A percentile compares a stretch with the other conserved stretches of the same genome.
Conservation (phyloP, 1,284 basidiomycete genomes). For the Cutaneotrichosporon curvatum region DNA sequence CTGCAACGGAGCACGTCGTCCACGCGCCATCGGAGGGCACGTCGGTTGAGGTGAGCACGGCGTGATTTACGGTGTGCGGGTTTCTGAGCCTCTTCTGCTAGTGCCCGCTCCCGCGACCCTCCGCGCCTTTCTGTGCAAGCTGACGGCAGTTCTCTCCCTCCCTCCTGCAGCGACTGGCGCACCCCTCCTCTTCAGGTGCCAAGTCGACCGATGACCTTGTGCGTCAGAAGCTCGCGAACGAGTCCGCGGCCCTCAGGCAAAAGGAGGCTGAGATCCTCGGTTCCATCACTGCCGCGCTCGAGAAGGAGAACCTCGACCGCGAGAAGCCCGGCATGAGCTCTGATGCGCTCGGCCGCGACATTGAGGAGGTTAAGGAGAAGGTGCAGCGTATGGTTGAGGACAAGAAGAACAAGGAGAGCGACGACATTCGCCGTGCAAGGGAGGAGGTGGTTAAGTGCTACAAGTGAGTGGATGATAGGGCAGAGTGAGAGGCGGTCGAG, state of each 20-base stretch:
- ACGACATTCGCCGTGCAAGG: conserved; percentile 30
- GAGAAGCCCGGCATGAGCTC: conserved; percentile 43
- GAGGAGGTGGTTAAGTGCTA: conserved; percentile 43
- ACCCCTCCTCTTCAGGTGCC: conserved; percentile 13
- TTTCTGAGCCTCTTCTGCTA: not conserved
- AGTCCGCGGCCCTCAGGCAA: conserved; percentile 38
- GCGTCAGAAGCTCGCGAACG: conserved; percentile 38
- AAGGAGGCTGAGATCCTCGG: conserved; percentile 44
- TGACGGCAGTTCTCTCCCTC: conserved; percentile 40
- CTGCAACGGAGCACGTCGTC: conserved; percentile 36
- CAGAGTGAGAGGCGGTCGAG: not conserved
- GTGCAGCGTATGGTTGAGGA: conserved; percentile 39
- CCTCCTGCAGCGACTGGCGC: conserved; percentile 36
- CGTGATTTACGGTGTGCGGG: not conserved
- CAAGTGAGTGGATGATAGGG: conserved; percentile 30
- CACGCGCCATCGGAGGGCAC: conserved; percentile 30
- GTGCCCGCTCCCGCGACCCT: not conserved
- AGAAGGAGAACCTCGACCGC: conserved; percentile 47
- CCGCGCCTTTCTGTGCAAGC: not conserved
- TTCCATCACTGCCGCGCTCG: conserved; percentile 40
- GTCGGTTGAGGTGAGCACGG: conserved; percentile 36
- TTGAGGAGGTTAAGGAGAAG: conserved; percentile 47
- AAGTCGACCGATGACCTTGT: conserved; percentile 34
- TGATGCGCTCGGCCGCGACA: conserved; percentile 43
- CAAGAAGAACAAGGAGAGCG: conserved; percentile 28